A percentile compares a stretch with the other conserved stretches of the same genome.
Conservation (phyloP, 768 basidiomycete genomes). For the Macrolepiota dolichaula region DNA sequence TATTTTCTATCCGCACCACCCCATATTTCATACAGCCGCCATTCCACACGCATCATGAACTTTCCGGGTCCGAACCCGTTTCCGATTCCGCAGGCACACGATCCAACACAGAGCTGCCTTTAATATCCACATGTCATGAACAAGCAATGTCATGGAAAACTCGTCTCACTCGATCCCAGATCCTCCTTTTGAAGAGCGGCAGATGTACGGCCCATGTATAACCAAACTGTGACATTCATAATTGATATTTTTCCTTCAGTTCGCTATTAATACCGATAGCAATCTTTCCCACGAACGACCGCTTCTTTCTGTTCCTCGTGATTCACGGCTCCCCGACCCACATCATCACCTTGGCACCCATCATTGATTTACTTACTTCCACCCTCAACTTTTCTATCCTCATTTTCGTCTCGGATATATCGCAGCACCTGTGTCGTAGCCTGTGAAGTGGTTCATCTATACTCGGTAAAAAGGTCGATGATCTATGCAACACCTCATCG, state of each 20-base stretch:
- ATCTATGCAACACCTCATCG: too few species aligned
- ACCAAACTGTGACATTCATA: background rate
- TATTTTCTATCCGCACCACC: background rate
- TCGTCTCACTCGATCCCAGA: background rate
- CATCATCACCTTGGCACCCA: slow-evolving; percentile 5
- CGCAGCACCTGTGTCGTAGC: too few species aligned
- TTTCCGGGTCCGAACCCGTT: slow-evolving; percentile 5
- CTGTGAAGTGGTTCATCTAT: too few species aligned
- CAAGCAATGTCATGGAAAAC: background rate
- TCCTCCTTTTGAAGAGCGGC: background rate
- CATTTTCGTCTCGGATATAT: too few species aligned
- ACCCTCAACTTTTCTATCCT: too few species aligned
- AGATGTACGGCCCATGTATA: background rate
- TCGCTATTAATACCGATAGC: background rate
- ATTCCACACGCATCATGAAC: too few species aligned
- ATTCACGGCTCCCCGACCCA: background rate
- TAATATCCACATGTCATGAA: background rate
- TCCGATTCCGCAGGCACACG: slow-evolving; percentile 5
- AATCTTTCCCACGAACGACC: background rate
- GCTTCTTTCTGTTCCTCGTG: background rate
- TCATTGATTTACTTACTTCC: background rate
- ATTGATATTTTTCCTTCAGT: background rate
- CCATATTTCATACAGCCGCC: too few species aligned
- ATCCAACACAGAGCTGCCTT: background rate
- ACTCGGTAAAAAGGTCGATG: too few species aligned